These are phyloP conservation scores for Vitis cinerea DNA, from an alignment of 164 flowering plant species.

Conservation along the genomic window DNA sequence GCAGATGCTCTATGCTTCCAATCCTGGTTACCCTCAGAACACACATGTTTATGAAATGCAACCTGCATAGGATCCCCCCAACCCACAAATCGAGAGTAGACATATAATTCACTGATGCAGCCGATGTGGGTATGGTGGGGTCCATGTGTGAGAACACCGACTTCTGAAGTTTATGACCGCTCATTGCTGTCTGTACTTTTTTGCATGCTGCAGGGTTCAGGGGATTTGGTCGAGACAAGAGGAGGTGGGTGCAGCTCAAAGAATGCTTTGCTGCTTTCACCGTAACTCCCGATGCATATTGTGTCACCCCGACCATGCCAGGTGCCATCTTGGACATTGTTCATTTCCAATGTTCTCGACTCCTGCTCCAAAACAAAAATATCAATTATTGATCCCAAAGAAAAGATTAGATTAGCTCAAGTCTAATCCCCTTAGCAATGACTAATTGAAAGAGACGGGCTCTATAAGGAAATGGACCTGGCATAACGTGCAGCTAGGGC, in stretches of 20 bases:
- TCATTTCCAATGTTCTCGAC: constrained; percentile 89
- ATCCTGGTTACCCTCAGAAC: neutral
- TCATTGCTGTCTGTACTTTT: constrained; percentile 12
- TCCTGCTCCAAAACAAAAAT: constrained; percentile 47
- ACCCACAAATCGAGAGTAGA: neutral
- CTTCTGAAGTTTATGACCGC: constrained; percentile 24
- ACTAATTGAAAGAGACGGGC: neutral
- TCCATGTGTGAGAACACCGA: constrained; percentile 29
- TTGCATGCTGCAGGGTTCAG: constrained; percentile 37
- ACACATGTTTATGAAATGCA: neutral
- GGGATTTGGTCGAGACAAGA: constrained; percentile 34
- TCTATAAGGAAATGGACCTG: constrained; percentile 33
- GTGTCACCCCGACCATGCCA: constrained; percentile 98
- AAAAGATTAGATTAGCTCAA: neutral
- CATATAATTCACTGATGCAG: neutral
- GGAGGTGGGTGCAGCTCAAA: constrained; percentile 58
- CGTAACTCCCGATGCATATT: constrained; percentile 63
- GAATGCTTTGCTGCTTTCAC: constrained; percentile 45
- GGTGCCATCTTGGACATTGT: constrained; percentile 83
- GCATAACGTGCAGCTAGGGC: constrained; percentile 75
- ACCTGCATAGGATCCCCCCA: neutral
- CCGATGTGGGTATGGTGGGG: neutral
- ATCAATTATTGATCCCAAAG: constrained; percentile 1
- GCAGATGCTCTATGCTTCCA: neutral
- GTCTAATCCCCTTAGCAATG: too few species aligned